These are phyloP conservation scores for Globisporangium canariense DNA, from an alignment of 352 stramenopile genomes.

Conservation along the genomic window DNA sequence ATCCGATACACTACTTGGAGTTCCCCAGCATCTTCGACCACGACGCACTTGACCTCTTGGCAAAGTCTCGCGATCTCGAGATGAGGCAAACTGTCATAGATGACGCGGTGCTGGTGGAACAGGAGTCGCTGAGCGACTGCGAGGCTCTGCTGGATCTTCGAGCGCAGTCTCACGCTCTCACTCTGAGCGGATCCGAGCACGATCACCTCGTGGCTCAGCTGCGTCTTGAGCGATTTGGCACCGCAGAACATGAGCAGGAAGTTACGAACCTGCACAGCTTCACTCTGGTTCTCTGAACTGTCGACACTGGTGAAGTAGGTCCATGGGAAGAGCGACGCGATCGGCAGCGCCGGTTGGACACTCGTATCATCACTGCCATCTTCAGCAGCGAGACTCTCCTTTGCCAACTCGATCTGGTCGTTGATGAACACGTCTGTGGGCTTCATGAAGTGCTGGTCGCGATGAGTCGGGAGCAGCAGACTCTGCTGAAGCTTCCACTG, in stretches of 20 bases:
- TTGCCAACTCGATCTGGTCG: constrained; percentile 48
- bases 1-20: constrained; percentile 60
- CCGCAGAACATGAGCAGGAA: constrained; percentile 49
- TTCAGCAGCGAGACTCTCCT: constrained; percentile 23
- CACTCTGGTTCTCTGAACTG: constrained; percentile 3
- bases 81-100: constrained; percentile 45
- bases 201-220: constrained; percentile 52
- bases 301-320: constrained; percentile 37
- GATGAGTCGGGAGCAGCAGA: constrained; percentile 28
- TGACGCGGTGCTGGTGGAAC: constrained; percentile 34
- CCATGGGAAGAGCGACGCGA: constrained; percentile 59
- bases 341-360: constrained; percentile 16
- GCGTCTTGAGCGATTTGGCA: constrained; percentile 44
- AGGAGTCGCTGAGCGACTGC: constrained; percentile 52
- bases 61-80: constrained; percentile 25
- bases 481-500: constrained; percentile 27
- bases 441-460: constrained; percentile 16
- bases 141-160: constrained; percentile 23
- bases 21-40: constrained; percentile 37
- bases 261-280: constrained; percentile 15
- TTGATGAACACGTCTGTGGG: constrained; percentile 56
- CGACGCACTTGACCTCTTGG: constrained; percentile 28
- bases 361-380: neutral
- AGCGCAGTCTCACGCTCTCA: constrained; percentile 28
- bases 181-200: constrained; percentile 31